Evolutionary conservation across 352 stramenopile genomes (phyloP), one percentile per base, ranked within the genome.

Genomic region (Pythium guiyangense): DNA sequence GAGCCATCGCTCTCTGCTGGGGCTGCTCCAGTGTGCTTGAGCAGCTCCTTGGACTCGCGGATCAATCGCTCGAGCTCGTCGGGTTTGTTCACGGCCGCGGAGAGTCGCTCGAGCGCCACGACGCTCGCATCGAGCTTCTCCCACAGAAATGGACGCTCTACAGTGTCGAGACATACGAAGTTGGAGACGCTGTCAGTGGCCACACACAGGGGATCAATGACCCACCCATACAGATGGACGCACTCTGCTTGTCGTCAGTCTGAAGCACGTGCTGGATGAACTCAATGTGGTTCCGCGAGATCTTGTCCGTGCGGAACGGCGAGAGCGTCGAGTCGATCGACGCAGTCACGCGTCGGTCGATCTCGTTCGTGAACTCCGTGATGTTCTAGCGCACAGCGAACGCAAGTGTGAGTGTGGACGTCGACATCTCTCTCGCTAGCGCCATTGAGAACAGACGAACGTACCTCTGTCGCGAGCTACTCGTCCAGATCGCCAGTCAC

Each of bases 201-300:
- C 22, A 22, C 22, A 22, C 22, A 22, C 22, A 22, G 22, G 22
- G 22, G 22, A 22, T 22, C 22, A 22, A 22, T 22, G 22, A 22
- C 22, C 22, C 22, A 22, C 22, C 17, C 9, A 29, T n/a, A 34
- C 40, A 45, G 40, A 20, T n/a, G 10, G 18, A 55, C 43, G 17
- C 31, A 57, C 48, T 73, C 47, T 69, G 47, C 22, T 75, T 57
- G 20, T 73, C 67, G 42, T 87, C 74, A n/a, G 71, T 47, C n/a
- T 71, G 77, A 31, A 84, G 48, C 34, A 87, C 35, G 39, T 84
- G 71, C 55, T 85, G 84, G 37, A 90, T 64, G 40, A 77, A 80
- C 18, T 66, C 63, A 34, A 88, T 61, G 46, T 82, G 73, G 39
- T 81, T 73, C 27, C 78, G 52, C 8, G 73, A 72, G 22, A 79